Percentiles rank a stretch among this genome's conserved stretches.
phyloP scores from a whole-genome alignment of 257 asterid species.

The Solanum corneliomulleri region DNA sequence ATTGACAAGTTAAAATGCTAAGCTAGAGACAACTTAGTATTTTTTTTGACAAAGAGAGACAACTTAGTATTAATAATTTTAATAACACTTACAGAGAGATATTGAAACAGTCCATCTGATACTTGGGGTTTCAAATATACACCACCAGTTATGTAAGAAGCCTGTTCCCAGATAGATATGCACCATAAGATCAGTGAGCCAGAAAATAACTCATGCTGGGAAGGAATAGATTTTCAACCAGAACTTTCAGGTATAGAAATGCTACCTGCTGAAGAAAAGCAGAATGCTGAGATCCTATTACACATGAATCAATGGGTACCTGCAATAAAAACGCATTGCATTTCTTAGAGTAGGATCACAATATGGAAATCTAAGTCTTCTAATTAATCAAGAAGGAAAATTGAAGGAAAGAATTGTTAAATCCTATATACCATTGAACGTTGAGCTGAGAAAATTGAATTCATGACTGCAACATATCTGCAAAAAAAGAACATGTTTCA shows the following conservation, averaged over 20 bases:
- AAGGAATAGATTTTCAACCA: background rate
- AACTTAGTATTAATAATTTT: background rate
- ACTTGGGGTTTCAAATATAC: conserved; percentile 81
- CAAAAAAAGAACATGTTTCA: background rate
- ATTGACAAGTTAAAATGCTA: background rate
- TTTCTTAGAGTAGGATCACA: background rate
- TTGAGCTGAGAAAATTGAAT: conserved; percentile 93
- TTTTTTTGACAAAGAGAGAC: background rate
- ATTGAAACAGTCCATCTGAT: conserved; percentile 73
- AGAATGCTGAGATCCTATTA: conserved; percentile 77
- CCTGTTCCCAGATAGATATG: conserved; percentile 32
- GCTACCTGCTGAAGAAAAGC: conserved; percentile 95
- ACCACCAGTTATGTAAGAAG: conserved; percentile 82
- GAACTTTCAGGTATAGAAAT: background rate
- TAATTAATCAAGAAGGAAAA: background rate
- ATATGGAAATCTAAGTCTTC: background rate
- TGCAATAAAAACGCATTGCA: conserved; percentile 12
- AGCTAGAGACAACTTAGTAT: background rate
- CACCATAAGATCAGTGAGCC: conserved; percentile 7
- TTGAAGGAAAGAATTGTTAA: background rate
- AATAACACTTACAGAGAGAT: conserved; percentile 51
- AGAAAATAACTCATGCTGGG: background rate
- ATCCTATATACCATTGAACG: conserved; percentile 61
- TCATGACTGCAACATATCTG: conserved; percentile 96
- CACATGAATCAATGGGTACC: conserved; percentile 89